phyloP scores from a whole-genome alignment of 192 early-diverging fungal species.

The Coemansia sp. region DNA sequence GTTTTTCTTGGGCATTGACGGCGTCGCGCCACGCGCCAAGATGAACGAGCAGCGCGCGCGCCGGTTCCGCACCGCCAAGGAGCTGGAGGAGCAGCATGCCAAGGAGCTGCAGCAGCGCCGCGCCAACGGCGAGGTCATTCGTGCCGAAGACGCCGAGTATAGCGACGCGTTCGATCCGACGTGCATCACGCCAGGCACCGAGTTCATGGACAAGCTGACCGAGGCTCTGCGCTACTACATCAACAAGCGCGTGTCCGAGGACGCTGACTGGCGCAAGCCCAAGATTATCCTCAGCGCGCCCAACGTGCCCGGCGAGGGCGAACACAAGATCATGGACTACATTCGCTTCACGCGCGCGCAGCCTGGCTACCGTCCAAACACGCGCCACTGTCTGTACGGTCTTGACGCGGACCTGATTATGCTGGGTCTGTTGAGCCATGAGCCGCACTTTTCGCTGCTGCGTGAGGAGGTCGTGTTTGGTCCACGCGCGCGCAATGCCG shows the following conservation, averaged over 20 bases:
- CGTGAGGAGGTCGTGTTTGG: constrained; percentile 93
- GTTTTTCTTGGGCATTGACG: constrained; percentile 93
- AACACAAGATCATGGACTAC: constrained; percentile 99
- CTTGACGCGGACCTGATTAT: constrained; percentile 98
- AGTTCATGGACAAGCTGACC: constrained; percentile 91
- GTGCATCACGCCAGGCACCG: constrained; percentile 97
- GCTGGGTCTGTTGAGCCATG: constrained; percentile 91
- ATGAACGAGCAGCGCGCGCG: constrained; percentile 99
- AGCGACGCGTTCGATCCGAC: constrained; percentile 89
- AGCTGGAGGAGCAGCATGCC: constrained; percentile 55
- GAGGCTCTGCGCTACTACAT: constrained; percentile 86
- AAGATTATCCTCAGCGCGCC: constrained; percentile 93
- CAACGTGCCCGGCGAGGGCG: constrained; percentile 95
- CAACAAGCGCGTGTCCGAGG: constrained; percentile 79
- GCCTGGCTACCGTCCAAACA: constrained; percentile 81
- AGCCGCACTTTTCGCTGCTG: constrained; percentile 93
- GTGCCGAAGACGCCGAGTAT: constrained; percentile 65
- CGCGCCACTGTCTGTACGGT: constrained; percentile 93
- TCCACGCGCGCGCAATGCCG: constrained; percentile 15
- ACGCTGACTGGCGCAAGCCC: constrained; percentile 85
- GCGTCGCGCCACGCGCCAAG: constrained; percentile 95
- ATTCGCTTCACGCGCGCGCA: constrained; percentile 81
- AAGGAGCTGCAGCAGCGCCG: constrained; percentile 56
- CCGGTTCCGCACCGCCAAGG: constrained; percentile 92
- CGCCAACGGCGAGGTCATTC: constrained; percentile 58